Percentiles rank a stretch among this genome's conserved stretches.
These are phyloP conservation scores for Fusarium sp. DNA, from an alignment of 2,329 filamentous ascomycete genomes.

Conservation along the genomic window DNA sequence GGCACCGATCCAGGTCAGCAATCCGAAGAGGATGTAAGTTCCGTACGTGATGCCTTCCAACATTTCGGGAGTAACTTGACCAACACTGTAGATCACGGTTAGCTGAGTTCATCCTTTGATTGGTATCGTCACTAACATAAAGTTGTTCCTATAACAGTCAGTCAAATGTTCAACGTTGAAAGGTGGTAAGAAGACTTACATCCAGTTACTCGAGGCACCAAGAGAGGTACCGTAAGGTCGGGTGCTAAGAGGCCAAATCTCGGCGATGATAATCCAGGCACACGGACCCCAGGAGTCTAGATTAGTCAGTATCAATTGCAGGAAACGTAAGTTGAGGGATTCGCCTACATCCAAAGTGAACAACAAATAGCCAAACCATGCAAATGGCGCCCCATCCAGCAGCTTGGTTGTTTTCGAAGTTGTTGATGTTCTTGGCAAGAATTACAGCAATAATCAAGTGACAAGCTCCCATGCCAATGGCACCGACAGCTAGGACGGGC, in stretches of 20 bases:
- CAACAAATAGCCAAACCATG: constrained; percentile 81
- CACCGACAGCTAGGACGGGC: constrained; percentile 72
- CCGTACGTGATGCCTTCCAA: constrained; percentile 74
- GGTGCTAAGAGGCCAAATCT: constrained; percentile 79
- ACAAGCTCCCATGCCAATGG: constrained; percentile 76
- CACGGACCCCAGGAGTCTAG: constrained; percentile 77
- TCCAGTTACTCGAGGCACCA: constrained; percentile 75
- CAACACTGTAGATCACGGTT: constrained; percentile 58
- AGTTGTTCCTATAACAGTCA: constrained; percentile 60
- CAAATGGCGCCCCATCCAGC: constrained; percentile 77
- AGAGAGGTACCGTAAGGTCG: constrained; percentile 79
- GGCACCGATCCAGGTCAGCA: constrained; percentile 73
- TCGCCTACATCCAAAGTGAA: constrained; percentile 73
- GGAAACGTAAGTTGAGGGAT: rapidly evolving
- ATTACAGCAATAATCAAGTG: constrained; percentile 80
- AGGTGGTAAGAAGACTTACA: constrained; percentile 45
- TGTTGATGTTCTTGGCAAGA: constrained; percentile 71
- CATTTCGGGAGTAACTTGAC: constrained; percentile 78
- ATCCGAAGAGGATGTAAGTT: constrained; percentile 78
- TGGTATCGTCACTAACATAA: constrained; percentile 55
- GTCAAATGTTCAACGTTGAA: not conserved
- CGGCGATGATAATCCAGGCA: constrained; percentile 80
- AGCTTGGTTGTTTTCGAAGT: constrained; percentile 67
- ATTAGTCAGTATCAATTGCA: rapidly evolving
- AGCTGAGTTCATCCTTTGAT: not conserved